Conservation (phyloP, 306 rosid species). For the Quercus suber region DNA sequence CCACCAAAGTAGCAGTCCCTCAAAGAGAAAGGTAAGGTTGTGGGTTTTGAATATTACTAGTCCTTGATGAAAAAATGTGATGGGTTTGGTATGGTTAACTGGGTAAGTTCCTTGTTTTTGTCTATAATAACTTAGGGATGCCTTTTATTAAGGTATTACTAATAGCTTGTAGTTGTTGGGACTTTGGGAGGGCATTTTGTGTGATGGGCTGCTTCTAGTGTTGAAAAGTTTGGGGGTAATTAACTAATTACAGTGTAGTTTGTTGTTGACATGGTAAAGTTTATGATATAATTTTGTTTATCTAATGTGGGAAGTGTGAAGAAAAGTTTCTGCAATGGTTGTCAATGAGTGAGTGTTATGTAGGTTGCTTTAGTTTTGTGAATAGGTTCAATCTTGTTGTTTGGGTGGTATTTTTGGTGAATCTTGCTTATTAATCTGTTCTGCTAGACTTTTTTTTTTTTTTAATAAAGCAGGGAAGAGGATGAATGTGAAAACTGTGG, state of each 20-base stretch:
- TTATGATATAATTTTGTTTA: background rate
- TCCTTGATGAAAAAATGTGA: slow-evolving; percentile 2
- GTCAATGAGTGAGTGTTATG: background rate
- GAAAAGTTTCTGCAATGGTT: background rate
- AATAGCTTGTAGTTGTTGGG: background rate
- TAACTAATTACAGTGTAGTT: too few species aligned
- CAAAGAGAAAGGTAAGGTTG: background rate
- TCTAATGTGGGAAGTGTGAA: background rate
- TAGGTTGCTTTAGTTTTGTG: background rate
- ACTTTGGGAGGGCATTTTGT: too few species aligned
- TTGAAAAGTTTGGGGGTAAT: too few species aligned
- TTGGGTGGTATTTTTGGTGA: background rate
- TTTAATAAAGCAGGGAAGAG: slow-evolving; percentile 14
- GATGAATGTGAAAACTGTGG: slow-evolving; percentile 36
- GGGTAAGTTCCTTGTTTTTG: background rate
- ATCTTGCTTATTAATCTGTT: background rate
- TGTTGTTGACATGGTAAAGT: too few species aligned
- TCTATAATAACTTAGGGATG: background rate
- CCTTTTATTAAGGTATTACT: background rate
- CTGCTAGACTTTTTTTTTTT: background rate
- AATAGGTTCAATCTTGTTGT: background rate
- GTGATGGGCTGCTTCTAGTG: too few species aligned
- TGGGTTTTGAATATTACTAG: background rate
- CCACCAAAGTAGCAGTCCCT: too few species aligned
- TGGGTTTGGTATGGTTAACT: background rate